Conservation (phyloP, 202 grass and related monocot species). For the Carex sylvatica region DNA sequence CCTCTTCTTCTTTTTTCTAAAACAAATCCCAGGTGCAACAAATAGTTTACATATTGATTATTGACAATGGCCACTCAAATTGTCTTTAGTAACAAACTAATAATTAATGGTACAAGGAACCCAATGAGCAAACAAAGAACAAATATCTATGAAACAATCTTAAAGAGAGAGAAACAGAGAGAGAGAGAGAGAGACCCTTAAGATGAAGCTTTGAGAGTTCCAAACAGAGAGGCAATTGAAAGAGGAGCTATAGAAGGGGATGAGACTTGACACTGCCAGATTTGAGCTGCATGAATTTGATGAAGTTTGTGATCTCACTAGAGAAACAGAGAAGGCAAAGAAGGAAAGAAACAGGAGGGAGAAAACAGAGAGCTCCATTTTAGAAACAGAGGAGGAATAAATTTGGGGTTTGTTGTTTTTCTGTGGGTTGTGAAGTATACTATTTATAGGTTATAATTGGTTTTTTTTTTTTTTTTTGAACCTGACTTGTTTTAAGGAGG, state of each 20-base stretch:
- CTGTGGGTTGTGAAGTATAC: background rate
- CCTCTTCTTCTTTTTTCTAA: background rate
- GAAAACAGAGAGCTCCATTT: conserved; percentile 23
- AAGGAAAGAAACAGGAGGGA: conserved; percentile 41
- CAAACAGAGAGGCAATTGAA: conserved; percentile 54
- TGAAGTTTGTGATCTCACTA: conserved; percentile 46
- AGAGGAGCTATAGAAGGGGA: conserved; percentile 55
- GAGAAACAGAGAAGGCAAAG: conserved; percentile 33
- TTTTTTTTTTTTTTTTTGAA: background rate
- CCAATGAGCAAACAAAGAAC: background rate
- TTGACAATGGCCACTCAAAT: background rate
- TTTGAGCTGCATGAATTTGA: conserved; percentile 49
- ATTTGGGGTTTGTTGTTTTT: conserved; percentile 23
- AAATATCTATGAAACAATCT: conserved; percentile 2
- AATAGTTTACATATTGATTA: background rate
- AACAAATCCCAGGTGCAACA: background rate
- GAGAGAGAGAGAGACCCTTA: conserved; percentile 37
- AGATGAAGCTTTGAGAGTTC: conserved; percentile 61
- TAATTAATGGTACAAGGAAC: background rate
- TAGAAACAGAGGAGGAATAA: conserved; percentile 13
- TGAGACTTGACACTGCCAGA: conserved; percentile 37
- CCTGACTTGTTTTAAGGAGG: background rate
- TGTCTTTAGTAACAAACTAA: background rate
- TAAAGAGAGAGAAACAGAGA: background rate
- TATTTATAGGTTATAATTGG: background rate